Conservation (phyloP, 495 filamentous ascomycete genomes). For the Lentithecium fluviatile region DNA sequence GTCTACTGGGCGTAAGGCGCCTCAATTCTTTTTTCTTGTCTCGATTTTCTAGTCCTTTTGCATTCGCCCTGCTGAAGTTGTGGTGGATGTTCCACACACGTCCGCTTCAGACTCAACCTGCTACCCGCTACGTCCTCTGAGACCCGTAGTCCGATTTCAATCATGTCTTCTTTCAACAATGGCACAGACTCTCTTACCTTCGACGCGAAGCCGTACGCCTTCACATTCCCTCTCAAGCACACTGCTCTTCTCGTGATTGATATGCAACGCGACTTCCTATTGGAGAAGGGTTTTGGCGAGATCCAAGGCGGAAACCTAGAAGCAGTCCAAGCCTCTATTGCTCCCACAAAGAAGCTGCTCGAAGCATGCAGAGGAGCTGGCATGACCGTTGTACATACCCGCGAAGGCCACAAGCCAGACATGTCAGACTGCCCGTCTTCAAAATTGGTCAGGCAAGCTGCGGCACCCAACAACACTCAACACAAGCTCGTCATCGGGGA, state of each 20-base stretch:
- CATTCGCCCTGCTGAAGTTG: neutral
- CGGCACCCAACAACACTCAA: conserved; percentile 44
- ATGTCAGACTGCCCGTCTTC: conserved; percentile 54
- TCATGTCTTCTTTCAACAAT: conserved; percentile 21
- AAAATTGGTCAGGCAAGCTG: conserved; percentile 50
- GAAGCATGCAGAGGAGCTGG: conserved; percentile 56
- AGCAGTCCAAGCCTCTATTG: conserved; percentile 45
- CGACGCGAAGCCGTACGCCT: conserved; percentile 44
- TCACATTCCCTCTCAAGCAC: conserved; percentile 40
- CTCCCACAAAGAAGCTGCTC: conserved; percentile 51
- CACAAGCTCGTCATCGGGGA: conserved; percentile 52
- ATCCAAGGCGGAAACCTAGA: conserved; percentile 48
- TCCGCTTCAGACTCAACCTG: too few species aligned
- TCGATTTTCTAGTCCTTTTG: neutral
- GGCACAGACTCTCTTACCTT: conserved; percentile 26
- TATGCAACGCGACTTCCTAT: conserved; percentile 46
- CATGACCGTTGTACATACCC: conserved; percentile 36
- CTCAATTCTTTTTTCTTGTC: neutral
- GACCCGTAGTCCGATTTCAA: neutral
- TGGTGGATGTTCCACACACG: too few species aligned
- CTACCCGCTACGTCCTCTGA: too few species aligned
- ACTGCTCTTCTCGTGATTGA: conserved; percentile 45
- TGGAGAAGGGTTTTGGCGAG: conserved; percentile 40
- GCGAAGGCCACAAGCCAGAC: conserved; percentile 49
- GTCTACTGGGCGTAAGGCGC: neutral